Evolutionary conservation across 2,329 filamentous ascomycete species (phyloP).

Genomic region (Calonectria pseudoreteaudii): DNA sequence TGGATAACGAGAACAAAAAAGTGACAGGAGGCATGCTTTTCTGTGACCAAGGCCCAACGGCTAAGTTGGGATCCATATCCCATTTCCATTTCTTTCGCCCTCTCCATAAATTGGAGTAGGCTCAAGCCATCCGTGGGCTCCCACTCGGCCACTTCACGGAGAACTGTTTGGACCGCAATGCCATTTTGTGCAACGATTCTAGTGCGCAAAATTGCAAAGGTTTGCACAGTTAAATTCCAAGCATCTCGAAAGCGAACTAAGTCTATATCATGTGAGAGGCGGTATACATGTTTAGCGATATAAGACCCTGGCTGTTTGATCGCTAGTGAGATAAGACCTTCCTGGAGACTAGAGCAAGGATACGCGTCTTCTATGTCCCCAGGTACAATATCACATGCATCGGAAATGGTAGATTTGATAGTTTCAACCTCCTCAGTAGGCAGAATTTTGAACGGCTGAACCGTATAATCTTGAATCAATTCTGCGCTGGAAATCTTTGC

Average conservation of each 20-base stretch:
- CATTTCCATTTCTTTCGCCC: background rate
- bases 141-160: background rate
- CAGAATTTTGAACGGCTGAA: background rate
- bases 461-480: background rate
- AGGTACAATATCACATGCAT: background rate
- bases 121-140: background rate
- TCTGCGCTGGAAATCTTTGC: conserved; percentile 25
- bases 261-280: background rate
- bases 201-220: conserved; percentile 3
- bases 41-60: background rate
- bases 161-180: background rate
- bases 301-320: conserved; percentile 21
- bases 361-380: conserved; percentile 14
- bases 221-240: background rate
- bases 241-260: background rate
- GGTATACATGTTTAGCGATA: conserved; percentile 15
- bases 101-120: background rate
- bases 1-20: background rate
- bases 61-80: conserved; percentile 1
- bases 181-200: background rate
- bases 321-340: conserved; percentile 46
- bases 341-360: conserved; percentile 51
- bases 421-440: background rate
- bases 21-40: background rate
- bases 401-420: background rate